Conservation (phyloP, 1,139 yeast species). For the Pichia terricola region DNA sequence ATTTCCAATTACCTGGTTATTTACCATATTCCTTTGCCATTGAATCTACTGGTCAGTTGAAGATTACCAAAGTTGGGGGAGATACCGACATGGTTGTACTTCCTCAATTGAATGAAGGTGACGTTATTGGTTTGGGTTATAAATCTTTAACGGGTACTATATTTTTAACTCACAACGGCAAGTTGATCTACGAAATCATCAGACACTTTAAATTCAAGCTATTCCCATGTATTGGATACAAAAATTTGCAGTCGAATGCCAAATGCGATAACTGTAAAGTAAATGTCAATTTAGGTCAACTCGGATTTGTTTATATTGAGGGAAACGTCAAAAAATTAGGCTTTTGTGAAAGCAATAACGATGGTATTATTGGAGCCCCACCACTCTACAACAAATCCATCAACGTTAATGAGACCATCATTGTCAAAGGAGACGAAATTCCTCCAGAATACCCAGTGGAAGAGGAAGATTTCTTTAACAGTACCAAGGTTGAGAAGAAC, state of each 20-base stretch:
- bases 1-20: conserved; percentile 80
- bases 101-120: conserved; percentile 74
- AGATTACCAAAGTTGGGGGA: conserved; percentile 49
- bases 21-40: conserved; percentile 78
- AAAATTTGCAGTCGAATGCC: conserved; percentile 16
- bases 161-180: conserved; percentile 87
- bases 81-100: conserved; percentile 62
- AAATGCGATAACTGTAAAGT: conserved; percentile 56
- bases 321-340: conserved; percentile 94
- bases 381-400: conserved; percentile 48
- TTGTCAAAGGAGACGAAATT: conserved; percentile 65
- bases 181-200: conserved; percentile 73
- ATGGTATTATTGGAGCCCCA: conserved; percentile 66
- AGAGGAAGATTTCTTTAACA: conserved; percentile 45
- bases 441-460: conserved; percentile 61
- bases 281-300: conserved; percentile 80
- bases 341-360: conserved; percentile 61
- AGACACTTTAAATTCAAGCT: conserved; percentile 71
- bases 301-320: conserved; percentile 89
- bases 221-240: conserved; percentile 85
- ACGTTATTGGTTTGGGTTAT: conserved; percentile 88
- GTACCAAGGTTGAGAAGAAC: too few relatives aligned
- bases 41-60: conserved; percentile 74
- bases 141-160: conserved; percentile 71
- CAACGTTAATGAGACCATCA: conserved; percentile 34